phyloP scores from a whole-genome alignment of 1,139 yeast genomes.

The Sugiyamaella neomexicana region DNA sequence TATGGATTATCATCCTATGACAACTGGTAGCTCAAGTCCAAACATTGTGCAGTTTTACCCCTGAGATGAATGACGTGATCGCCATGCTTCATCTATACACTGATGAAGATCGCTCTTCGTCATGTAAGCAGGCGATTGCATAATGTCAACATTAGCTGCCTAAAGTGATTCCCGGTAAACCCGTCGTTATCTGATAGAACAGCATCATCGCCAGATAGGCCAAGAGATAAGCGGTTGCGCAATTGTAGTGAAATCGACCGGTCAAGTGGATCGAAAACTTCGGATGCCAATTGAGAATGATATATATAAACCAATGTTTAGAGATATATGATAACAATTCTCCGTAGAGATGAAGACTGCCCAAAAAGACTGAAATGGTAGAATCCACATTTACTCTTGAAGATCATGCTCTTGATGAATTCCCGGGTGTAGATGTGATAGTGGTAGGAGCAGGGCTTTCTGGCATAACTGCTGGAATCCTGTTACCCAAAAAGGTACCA shows the following conservation, averaged over 20 bases:
- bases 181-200: not conserved
- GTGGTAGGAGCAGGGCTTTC: conserved; percentile 53
- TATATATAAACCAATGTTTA: too few species aligned
- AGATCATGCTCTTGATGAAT: conserved; percentile 18
- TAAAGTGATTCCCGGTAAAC: not conserved
- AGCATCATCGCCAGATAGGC: not conserved
- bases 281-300: too few species aligned
- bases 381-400: conserved; percentile 1
- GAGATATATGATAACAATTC: too few species aligned
- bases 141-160: not conserved
- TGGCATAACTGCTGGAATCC: conserved; percentile 40
- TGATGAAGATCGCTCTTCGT: too few species aligned
- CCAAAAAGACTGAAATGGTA: not conserved
- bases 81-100: too few species aligned
- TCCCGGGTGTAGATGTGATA: conserved; percentile 32
- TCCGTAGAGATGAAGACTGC: not conserved
- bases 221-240: not conserved
- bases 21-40: too few species aligned
- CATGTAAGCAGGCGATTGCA: not conserved
- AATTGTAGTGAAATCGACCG: not conserved
- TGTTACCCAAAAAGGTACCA: conserved; percentile 23
- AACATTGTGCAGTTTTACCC: too few species aligned
- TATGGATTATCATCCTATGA: too few species aligned
- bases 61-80: too few species aligned
- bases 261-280: not conserved